Evolutionary conservation across 2,329 filamentous ascomycete species (phyloP).

Genomic region (Alternaria viburni): DNA sequence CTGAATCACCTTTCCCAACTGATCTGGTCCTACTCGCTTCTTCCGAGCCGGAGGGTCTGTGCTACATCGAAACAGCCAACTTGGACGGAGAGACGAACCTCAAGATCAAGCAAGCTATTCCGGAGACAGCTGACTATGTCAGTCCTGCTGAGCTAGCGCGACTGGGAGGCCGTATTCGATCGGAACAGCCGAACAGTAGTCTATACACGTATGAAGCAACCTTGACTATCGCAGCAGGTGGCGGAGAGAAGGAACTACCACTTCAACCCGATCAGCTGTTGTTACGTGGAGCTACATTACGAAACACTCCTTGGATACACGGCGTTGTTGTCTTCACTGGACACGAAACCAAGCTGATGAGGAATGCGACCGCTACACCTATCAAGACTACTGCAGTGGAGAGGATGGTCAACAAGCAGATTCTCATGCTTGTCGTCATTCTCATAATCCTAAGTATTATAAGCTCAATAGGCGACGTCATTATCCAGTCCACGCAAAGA

Average conservation of each 20-base stretch:
- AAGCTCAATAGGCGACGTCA: conserved; percentile 88
- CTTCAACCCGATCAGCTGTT: conserved; percentile 91
- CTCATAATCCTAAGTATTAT: conserved; percentile 84
- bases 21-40: conserved; percentile 91
- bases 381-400: conserved; percentile 98
- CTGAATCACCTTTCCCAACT: conserved; percentile 92
- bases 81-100: conserved; percentile 97
- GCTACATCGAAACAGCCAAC: conserved; percentile 98
- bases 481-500: conserved; percentile 70
- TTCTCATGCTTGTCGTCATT: conserved; percentile 86
- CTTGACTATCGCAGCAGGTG: conserved; percentile 85
- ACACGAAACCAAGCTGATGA: conserved; percentile 98
- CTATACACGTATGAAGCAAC: conserved; percentile 98
- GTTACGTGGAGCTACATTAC: conserved; percentile 87
- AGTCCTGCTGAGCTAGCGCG: conserved; percentile 85
- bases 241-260: conserved; percentile 90
- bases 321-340: conserved; percentile 96
- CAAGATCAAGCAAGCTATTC: conserved; percentile 97
- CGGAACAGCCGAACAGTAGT: conserved; percentile 97
- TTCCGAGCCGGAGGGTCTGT: conserved; percentile 95
- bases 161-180: conserved; percentile 83
- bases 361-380: conserved; percentile 93
- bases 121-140: conserved; percentile 87
- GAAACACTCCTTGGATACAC: conserved; percentile 97
- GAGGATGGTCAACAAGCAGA: conserved; percentile 89